A percentile compares a stretch with the other conserved stretches of the same genome.
phyloP scores from a whole-genome alignment of 2,329 filamentous ascomycete species.

The Tolypocladium pustulatum region DNA sequence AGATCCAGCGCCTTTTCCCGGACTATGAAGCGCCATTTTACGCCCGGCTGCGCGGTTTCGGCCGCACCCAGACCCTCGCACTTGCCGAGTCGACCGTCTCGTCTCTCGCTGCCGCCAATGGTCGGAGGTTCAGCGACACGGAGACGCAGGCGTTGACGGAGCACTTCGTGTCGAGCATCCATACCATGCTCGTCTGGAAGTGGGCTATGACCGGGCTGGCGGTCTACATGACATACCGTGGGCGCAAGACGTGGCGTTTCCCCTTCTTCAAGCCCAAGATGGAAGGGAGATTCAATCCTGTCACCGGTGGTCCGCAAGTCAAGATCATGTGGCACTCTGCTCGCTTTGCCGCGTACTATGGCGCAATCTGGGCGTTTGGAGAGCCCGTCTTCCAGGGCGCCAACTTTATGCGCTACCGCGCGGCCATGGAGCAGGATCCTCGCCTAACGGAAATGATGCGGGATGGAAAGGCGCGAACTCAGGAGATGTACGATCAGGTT shows the following conservation, averaged over 20 bases:
- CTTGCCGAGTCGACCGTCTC: conserved; percentile 16
- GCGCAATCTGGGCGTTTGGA: conserved; percentile 12
- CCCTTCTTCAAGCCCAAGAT: conserved; percentile 27
- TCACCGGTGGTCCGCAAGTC: conserved; percentile 16
- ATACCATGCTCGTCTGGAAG: conserved; percentile 19
- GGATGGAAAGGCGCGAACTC: conserved; percentile 9
- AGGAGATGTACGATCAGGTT: conserved; percentile 6
- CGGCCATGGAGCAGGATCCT: conserved; percentile 15
- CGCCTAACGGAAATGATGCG: conserved; percentile 15
- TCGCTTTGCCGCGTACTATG: conserved; percentile 23
- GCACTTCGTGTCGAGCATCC: conserved; percentile 19
- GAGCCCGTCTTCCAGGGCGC: conserved; percentile 19
- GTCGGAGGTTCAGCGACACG: conserved; percentile 21
- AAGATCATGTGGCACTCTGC: conserved; percentile 22
- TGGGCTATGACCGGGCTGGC: conserved; percentile 15
- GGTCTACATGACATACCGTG: conserved; percentile 13
- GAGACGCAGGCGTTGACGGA: conserved; percentile 25
- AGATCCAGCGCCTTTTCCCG: conserved; percentile 19
- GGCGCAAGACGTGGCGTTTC: conserved; percentile 25
- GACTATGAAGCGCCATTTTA: conserved; percentile 21
- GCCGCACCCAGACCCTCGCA: conserved; percentile 15
- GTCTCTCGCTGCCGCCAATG: conserved; percentile 16
- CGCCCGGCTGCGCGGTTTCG: conserved; percentile 17
- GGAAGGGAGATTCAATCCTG: conserved; percentile 16
- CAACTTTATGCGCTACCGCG: conserved; percentile 12